Evolutionary conservation across 495 filamentous ascomycete genomes (phyloP), one percentile per base, ranked within the genome.

Genomic region (Wilcoxina mikolae): DNA sequence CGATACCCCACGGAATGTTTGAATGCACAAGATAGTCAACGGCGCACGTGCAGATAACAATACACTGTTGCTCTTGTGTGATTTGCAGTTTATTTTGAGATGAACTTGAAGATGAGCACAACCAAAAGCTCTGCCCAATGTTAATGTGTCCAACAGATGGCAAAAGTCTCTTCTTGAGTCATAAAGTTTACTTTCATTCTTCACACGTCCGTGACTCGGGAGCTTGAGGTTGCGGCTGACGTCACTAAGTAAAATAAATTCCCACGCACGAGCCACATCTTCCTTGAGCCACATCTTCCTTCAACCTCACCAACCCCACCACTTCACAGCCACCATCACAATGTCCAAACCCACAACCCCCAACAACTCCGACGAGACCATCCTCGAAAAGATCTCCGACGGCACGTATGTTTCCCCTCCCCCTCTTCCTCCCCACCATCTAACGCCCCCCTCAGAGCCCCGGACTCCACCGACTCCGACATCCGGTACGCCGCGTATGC

Each of bases 401-500:
- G 80, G 85, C 69, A 85, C 81, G 86, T 94, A 78, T 56, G 87
- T 83, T 25, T 22, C 56, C 54, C 48, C 20, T 29, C 29, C 33
- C 42, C 45, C 51, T 42, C 26, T 55, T 46, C 23, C 31, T 29
- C 41, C 44, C 3, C 39, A 48, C 48, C 59, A 45, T 43, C 45
- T 60, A 41, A 55, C 52, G n/a, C 35, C 12, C 17, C 20, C 27
- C 38, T 41, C 39, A 94, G 88, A 67, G 81, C 77, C 18, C 74
- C 80, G 23, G 80, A 93, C 56, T 82, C 87, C 4, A 96, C 87
- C 39, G 84, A 94, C 46, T 83, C 82, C 57, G 79, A 79, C 58
- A 71, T 87, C 65, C 85, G 91, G 59, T 98, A 95, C 68, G 91
- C 90, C 46, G 91, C 85, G 61, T 96, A 98, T 71, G 85, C 85